phyloP scores from a whole-genome alignment of 768 basidiomycete genomes.

The Leccinum ochraceum region DNA sequence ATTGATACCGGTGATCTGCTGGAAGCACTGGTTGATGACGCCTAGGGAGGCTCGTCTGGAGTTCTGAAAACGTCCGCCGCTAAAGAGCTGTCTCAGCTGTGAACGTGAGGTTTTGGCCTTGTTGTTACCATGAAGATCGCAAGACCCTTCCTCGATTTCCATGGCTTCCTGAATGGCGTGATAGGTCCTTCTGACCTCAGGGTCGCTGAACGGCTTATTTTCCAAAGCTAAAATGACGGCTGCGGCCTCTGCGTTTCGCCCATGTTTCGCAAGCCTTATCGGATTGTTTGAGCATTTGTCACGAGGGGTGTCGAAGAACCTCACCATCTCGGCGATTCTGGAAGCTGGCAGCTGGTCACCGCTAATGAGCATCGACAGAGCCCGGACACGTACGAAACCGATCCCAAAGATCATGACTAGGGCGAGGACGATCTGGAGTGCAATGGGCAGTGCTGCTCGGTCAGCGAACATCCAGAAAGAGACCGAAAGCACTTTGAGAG shows the following conservation, averaged over 20 bases:
- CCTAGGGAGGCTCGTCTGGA: slow-evolving; percentile 60
- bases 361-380: background rate
- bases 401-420: slow-evolving; percentile 50
- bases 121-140: background rate
- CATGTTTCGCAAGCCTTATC: slow-evolving; percentile 54
- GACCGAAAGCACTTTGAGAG: background rate
- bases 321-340: slow-evolving; percentile 60
- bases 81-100: slow-evolving; percentile 54
- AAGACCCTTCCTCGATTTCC: slow-evolving; percentile 38
- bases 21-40: slow-evolving; percentile 62
- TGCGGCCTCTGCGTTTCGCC: slow-evolving; percentile 53
- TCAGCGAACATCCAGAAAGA: slow-evolving; percentile 4
- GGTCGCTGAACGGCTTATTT: slow-evolving; percentile 48
- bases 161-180: slow-evolving; percentile 57
- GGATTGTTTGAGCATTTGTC: background rate
- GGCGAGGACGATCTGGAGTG: slow-evolving; percentile 58
- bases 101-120: slow-evolving; percentile 9
- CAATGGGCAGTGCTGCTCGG: slow-evolving; percentile 43
- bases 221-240: slow-evolving; percentile 66
- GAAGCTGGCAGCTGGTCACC: slow-evolving; percentile 39
- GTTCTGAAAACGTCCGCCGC: slow-evolving; percentile 58
- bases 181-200: slow-evolving; percentile 50
- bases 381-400: slow-evolving; percentile 44
- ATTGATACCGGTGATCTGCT: slow-evolving; percentile 70
- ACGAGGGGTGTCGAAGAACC: background rate